Evolutionary conservation across 2,329 filamentous ascomycete genomes (phyloP), one percentile per base, ranked within the genome.

Genomic region (Scortechinia acanthostroma): DNA sequence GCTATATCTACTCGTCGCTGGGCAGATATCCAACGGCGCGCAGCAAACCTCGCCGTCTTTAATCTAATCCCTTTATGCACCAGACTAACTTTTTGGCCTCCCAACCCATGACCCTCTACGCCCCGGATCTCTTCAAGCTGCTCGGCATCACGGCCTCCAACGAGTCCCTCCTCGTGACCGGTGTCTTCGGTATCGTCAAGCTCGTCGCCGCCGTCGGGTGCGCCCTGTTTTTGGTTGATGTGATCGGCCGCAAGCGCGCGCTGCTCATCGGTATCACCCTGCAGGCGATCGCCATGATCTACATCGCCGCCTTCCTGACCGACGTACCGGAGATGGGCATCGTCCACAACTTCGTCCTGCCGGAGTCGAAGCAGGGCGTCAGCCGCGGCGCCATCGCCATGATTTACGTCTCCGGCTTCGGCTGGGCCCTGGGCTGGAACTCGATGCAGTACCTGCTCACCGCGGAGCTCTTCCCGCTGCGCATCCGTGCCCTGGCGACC

Each of bases 201-300:
- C 68, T 80, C 45, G 51, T 70, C 15, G 67, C 70, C 0, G 65
- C 70, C 2, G 57, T 77, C 35, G 47, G 71, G 23, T 80, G 75
- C 52, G 76, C 76, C 2, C 62, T 80, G 47, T 76, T 80, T 65
- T 62, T 80, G 20, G 74, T 80, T 49, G 77, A 81, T 48, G 71
- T 71, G 35, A 68, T 79, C 48, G 77, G 77, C 14, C 71, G 77
- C 40, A 76, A 77, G 49, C 64, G 64, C 13, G 57, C 67, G 1
- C 58, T 70, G 2, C 56, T 61, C 6, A 46, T 57, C 3, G 65
- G 65, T 1, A 66, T 67, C 42, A 55, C 56, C 4, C 48, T 68
- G 2, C 65, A 68, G 45, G 56, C 52, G 4, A 55, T 65, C 22
- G 47, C 64, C 1, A 62, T 66, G 55, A 44, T 65, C 47, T 68